A percentile compares a stretch with the other conserved stretches of the same genome.
Evolutionary conservation across 495 filamentous ascomycete species (phyloP).

Genomic region (Trichoderma virens): DNA sequence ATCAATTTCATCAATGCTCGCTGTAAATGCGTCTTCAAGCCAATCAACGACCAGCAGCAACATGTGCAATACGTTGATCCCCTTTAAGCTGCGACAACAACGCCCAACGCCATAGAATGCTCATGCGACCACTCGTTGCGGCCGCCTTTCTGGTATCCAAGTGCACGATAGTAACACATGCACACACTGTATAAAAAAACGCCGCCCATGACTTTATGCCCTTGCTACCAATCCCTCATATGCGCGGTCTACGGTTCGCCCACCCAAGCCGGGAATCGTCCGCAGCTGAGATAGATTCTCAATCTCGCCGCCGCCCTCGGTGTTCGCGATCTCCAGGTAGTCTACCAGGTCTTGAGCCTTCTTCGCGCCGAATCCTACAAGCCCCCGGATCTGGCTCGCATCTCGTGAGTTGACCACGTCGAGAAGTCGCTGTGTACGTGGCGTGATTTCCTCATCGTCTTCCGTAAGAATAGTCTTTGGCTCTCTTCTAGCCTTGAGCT

Average conservation of each 20-base stretch:
- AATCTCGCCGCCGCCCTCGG: constrained; percentile 32
- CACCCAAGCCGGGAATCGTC: constrained; percentile 51
- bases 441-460: constrained; percentile 32
- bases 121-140: background rate
- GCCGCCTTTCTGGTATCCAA: constrained; percentile 4
- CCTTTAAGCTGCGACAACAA: background rate
- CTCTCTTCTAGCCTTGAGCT: background rate
- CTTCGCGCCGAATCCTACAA: constrained; percentile 65
- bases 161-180: background rate
- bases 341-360: constrained; percentile 57
- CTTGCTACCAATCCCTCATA: constrained; percentile 32
- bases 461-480: constrained; percentile 9
- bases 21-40: background rate
- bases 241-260: constrained; percentile 50
- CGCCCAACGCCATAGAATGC: constrained; percentile 10
- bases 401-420: constrained; percentile 83
- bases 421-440: constrained; percentile 63
- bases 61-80: background rate
- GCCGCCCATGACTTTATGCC: background rate
- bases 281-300: constrained; percentile 44
- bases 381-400: constrained; percentile 55
- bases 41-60: background rate
- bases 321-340: constrained; percentile 41
- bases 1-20: background rate
- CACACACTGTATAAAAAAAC: background rate